Conservation (phyloP, 2,329 filamentous ascomycete genomes). For the Colletotrichum higginsianum region DNA sequence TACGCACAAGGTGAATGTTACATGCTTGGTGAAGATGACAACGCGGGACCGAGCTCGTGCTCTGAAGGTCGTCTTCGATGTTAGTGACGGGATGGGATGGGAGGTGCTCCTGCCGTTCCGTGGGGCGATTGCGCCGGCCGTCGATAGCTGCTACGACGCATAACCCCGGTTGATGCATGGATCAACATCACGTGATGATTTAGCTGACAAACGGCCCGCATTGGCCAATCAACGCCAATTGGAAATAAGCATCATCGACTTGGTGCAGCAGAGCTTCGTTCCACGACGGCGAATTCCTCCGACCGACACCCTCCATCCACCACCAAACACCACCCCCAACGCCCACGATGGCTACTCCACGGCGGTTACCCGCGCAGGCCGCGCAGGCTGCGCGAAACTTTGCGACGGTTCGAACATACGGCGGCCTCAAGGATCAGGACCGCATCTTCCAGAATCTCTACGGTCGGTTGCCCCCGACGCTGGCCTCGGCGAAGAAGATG, state of each 20-base stretch:
- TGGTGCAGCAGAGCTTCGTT: conserved; percentile 35
- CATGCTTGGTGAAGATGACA: conserved; percentile 23
- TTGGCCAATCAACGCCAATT: conserved; percentile 58
- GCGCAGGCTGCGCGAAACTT: conserved; percentile 60
- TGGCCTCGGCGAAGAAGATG: conserved; percentile 97
- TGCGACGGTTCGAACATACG: conserved; percentile 85
- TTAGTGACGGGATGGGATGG: conserved; percentile 11
- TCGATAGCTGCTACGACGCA: conserved; percentile 17
- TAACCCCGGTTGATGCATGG: conserved; percentile 40
- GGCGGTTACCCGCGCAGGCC: conserved; percentile 47
- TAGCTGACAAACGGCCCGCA: conserved; percentile 50
- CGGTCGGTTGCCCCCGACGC: conserved; percentile 89
- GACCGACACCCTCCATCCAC: conserved; percentile 50
- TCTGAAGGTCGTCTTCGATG: neutral
- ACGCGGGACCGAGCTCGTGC: neutral
- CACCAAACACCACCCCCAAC: conserved; percentile 47
- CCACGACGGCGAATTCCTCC: conserved; percentile 40
- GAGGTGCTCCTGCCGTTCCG: conserved; percentile 1
- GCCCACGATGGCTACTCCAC: conserved; percentile 61
- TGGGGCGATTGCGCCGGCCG: conserved; percentile 17
- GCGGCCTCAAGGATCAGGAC: conserved; percentile 95
- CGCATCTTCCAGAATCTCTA: conserved; percentile 99
- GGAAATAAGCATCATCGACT: conserved; percentile 42
- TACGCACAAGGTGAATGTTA: conserved; percentile 17
- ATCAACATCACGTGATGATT: fast-evolving